Evolutionary conservation across 192 early-diverging fungal genomes (phyloP), one percentile per base, ranked within the genome.

Genomic region (Geranomyces variabilis): DNA sequence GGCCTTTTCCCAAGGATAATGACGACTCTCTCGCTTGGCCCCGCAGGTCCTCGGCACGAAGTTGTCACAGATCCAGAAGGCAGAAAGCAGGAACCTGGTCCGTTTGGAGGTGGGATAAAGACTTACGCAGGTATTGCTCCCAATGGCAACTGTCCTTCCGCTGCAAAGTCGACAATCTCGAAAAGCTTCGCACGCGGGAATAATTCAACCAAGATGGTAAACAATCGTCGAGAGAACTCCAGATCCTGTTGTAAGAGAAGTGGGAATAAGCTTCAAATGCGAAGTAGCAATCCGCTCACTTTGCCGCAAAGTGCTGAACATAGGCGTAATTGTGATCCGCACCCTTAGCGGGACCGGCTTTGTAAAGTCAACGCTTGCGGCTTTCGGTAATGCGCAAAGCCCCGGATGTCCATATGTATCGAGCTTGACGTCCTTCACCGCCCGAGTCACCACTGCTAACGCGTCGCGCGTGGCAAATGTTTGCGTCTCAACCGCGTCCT

Each of bases 61-160:
- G 10, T 41, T 41, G 36, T 41, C 10, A 41, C 10, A 3, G 36
- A 10, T 41, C 3, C 5, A 41, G 36, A 41, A 41, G 10, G 36
- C 36, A 10, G 36, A 10, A 41, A 3, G 5, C 5, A 41, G 36
- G 36, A 41, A 41, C 36, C 36, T 41, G 10, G 36, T 10, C 36
- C 10, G 5, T 10, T 8, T 53, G 51, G 51, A 53, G 6, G 24
- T 15, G 51, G 51, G 51, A 53, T n/a, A 8, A 53, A 53, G 17
- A 60, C 58, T 60, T 60, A 60, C 58, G 29, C 15, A 28, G 58
- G 58, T 30, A 34, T 33, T 4, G 31, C 58, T 8, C 58, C 58
- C 19, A 60, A 60, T 8, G 58, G 58, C 5, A 60, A 26, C 29
- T 60, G 58, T 17, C 58, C 58, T 28, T 60, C 58, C 3, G 31